Evolutionary conservation across 1,284 basidiomycete species (phyloP).

Genomic region (Ustilago vetiveriae): DNA sequence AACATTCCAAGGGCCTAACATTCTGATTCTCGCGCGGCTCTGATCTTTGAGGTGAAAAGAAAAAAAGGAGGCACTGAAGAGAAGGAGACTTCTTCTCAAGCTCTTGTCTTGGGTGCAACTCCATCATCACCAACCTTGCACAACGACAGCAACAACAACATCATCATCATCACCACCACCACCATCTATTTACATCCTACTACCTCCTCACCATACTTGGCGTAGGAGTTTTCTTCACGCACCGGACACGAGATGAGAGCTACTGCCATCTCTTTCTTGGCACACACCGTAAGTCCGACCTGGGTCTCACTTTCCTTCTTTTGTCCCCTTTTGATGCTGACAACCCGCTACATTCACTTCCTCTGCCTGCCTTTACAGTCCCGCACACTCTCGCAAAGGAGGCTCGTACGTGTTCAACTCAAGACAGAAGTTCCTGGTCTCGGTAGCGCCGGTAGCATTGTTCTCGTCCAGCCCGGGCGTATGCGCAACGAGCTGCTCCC

Average conservation of each 20-base stretch:
- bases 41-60: background rate
- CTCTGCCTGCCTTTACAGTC: constrained; percentile 11
- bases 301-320: background rate
- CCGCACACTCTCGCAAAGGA: constrained; percentile 40
- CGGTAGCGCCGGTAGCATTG: constrained; percentile 25
- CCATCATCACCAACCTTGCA: too few species aligned
- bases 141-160: background rate
- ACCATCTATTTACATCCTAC: background rate
- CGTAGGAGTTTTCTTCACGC: too few species aligned
- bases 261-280: constrained; percentile 25
- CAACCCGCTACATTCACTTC: background rate
- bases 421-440: constrained; percentile 19
- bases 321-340: background rate
- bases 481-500: constrained; percentile 49
- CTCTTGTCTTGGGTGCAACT: too few species aligned
- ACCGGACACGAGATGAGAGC: constrained; percentile 50
- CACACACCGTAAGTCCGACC: constrained; percentile 34
- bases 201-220: background rate
- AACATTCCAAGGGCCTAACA: too few species aligned
- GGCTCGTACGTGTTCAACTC: constrained; percentile 48
- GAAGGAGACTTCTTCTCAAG: too few species aligned
- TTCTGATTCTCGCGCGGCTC: background rate
- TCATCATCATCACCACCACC: constrained; percentile 5
- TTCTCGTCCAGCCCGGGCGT: constrained; percentile 43
- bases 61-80: background rate